Base-by-base conservation (phyloP, 257 asterid species). In the Capsicum baccatum region DNA sequence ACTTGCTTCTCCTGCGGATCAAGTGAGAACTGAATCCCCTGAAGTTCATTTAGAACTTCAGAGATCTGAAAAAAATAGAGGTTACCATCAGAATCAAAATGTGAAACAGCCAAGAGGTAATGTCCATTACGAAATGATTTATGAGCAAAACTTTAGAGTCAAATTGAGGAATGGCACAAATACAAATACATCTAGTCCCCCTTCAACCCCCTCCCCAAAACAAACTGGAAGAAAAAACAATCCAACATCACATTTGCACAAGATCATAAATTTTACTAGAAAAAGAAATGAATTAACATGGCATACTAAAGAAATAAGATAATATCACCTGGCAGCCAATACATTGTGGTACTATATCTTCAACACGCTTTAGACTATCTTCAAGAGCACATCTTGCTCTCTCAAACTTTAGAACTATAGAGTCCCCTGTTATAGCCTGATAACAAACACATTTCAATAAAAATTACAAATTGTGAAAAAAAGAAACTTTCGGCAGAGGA, bases 341-440 rank as follows among this genome's bases (percentile, higher is more conserved):
- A 87, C 93, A 79, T 89, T 92, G 97, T 47, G 97, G 94, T 83
- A 97, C 99, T 85, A 97, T 93, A 87, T 95, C 98, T 90, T 95
- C 98, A 82, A 97, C 99, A 54, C 97, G 94, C 84, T 85, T 91
- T 84, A 97, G 90, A 88, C 99, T 90, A 89, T 94, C 98, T 88
- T 89, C 93, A 79, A 97, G 92, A 73, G 99, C 96, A 89, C 92
- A 88, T 89, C 97, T 92, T 84, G 99, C 97, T 89, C 91, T 95
- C 91, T 94, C 98, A 90, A 97, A 95, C 86, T 97, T 97, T 85
- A 91, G 87, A 79, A 94, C 96, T 69, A 95, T 92, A 58, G 99
- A 95, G 73, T 95, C 99, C 73, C 99, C 99, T 0, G 99, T 97
- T 80, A 95, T 92, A 56, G 99, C 99, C 99, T 97, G 93, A 86